phyloP scores from a whole-genome alignment of 1,284 basidiomycete genomes.

The Austropuccinia psidii region DNA sequence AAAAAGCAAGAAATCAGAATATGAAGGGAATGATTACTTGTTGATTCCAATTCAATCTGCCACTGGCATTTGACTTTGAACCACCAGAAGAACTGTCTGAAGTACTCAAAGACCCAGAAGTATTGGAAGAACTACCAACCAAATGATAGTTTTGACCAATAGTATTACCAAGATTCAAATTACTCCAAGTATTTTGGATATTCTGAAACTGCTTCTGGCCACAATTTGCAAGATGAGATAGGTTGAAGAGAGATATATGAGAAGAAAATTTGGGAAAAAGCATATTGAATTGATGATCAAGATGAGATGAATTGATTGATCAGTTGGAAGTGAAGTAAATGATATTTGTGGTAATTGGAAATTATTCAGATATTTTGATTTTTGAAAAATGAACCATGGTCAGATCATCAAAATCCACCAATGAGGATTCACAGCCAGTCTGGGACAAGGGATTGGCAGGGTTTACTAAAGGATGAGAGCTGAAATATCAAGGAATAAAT shows the following conservation, averaged over 20 bases:
- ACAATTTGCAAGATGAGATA: constrained; percentile 20
- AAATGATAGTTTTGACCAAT: neutral
- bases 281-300: too few species aligned
- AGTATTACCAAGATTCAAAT: neutral
- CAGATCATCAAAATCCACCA: too few species aligned
- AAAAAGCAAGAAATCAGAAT: neutral
- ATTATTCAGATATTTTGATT: too few species aligned
- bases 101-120: neutral
- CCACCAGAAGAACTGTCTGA: neutral
- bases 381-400: too few species aligned
- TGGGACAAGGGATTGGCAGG: too few species aligned
- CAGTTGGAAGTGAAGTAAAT: too few species aligned
- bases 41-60: neutral
- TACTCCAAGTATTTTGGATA: neutral
- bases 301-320: too few species aligned
- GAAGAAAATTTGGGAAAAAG: neutral
- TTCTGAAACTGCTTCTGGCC: neutral
- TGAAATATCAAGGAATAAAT: too few species aligned
- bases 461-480: too few species aligned
- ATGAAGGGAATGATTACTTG: neutral
- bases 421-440: too few species aligned
- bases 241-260: constrained; percentile 13
- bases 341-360: too few species aligned
- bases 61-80: neutral
- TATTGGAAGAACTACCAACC: too few species aligned